Conservation (phyloP, 768 basidiomycete genomes). For the Amanita polypyramis region DNA sequence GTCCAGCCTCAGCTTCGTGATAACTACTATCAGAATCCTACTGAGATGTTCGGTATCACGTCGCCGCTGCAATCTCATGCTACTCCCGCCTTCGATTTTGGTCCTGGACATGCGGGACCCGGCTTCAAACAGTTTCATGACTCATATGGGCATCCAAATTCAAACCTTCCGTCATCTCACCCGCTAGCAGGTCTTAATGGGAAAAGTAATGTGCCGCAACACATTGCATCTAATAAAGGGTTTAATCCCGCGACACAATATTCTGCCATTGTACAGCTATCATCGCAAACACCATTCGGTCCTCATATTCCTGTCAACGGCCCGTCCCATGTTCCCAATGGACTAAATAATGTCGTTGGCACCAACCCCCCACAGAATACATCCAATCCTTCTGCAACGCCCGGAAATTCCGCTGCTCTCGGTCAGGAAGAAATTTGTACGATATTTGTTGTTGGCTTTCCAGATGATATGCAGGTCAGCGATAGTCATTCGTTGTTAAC, state of each 20-base stretch:
- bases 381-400: constrained; percentile 15
- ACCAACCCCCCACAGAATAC: constrained; percentile 15
- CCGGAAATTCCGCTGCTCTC: constrained; percentile 16
- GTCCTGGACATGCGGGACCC: constrained; percentile 14
- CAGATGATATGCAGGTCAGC: constrained; percentile 95
- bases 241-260: constrained; percentile 16
- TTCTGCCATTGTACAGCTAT: constrained; percentile 33
- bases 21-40: constrained; percentile 26
- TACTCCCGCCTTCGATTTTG: constrained; percentile 25
- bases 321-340: constrained; percentile 13
- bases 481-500: constrained; percentile 1
- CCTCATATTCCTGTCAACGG: constrained; percentile 46
- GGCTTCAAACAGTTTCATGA: constrained; percentile 2
- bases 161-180: not conserved
- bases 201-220: constrained; percentile 3
- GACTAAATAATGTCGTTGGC: constrained; percentile 6
- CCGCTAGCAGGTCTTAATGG: not conserved
- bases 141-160: constrained; percentile 1
- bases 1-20: constrained; percentile 15
- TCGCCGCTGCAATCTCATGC: constrained; percentile 30
- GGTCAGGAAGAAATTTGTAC: constrained; percentile 86
- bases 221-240: constrained; percentile 11
- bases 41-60: constrained; percentile 23
- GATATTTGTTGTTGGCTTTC: constrained; percentile 97
- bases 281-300: constrained; percentile 70